phyloP scores from a whole-genome alignment of 2,329 filamentous ascomycete species.

The Talaromyces sp. region DNA sequence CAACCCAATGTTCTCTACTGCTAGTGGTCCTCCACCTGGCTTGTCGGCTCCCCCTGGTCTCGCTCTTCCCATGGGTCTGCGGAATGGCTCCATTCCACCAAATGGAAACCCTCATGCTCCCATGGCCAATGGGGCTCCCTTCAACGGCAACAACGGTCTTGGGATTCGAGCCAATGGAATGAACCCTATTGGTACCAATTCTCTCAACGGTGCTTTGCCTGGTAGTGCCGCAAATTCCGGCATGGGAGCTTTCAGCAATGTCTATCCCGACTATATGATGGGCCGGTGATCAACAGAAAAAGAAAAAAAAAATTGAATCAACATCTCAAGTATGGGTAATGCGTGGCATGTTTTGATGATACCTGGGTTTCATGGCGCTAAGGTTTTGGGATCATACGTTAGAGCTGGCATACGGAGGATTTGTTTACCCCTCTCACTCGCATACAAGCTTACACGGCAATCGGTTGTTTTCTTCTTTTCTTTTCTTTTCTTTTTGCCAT shows the following conservation, averaged over 20 bases:
- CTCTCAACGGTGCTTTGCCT: slow-evolving; percentile 22
- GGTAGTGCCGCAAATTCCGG: slow-evolving; percentile 24
- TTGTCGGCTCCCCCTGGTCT: slow-evolving; percentile 70
- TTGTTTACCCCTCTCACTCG: slow-evolving; percentile 24
- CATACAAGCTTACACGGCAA: slow-evolving; percentile 15
- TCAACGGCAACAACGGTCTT: slow-evolving; percentile 31
- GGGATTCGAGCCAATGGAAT: slow-evolving; percentile 31
- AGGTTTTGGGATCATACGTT: slow-evolving; percentile 31
- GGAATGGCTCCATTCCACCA: slow-evolving; percentile 26
- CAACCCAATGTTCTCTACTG: slow-evolving; percentile 59
- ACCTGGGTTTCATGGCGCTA: slow-evolving; percentile 37
- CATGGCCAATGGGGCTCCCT: slow-evolving; percentile 25
- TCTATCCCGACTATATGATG: slow-evolving; percentile 45
- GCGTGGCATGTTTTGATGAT: slow-evolving; percentile 39
- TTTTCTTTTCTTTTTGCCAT: slow-evolving; percentile 15
- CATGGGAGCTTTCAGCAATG: slow-evolving; percentile 30
- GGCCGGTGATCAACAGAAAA: slow-evolving; percentile 30
- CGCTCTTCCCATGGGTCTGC: slow-evolving; percentile 30
- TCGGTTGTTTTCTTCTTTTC: slow-evolving; percentile 10
- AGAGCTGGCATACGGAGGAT: slow-evolving; percentile 36
- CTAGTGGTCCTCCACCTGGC: slow-evolving; percentile 75
- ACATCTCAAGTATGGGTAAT: slow-evolving; percentile 22
- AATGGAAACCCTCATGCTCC: slow-evolving; percentile 22
- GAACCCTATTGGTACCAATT: slow-evolving; percentile 24
- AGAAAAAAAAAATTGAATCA: slow-evolving; percentile 1